Evolutionary conservation across 805 yeast species (phyloP).

Genomic region (Metschnikowia chrysomelidarum): DNA sequence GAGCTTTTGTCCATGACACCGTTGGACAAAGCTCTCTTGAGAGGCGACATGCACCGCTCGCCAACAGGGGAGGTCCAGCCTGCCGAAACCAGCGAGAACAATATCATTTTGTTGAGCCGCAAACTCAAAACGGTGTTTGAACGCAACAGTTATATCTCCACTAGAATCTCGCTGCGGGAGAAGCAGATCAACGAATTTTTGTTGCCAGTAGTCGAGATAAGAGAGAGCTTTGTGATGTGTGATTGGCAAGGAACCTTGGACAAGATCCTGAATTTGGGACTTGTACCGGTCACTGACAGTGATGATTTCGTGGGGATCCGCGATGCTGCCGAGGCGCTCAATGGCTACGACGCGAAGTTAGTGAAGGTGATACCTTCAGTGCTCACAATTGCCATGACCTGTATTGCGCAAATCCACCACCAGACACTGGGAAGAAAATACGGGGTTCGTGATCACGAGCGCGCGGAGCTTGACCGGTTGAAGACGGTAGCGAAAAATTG

Average conservation of each 20-base stretch:
- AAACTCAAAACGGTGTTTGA: conserved; percentile 45
- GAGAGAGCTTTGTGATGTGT: conserved; percentile 53
- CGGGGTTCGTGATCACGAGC: conserved; percentile 45
- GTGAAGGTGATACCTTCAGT: conserved; percentile 78
- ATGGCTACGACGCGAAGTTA: conserved; percentile 63
- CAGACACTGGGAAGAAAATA: conserved; percentile 43
- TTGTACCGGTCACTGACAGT: conserved; percentile 58
- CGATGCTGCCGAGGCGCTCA: conserved; percentile 54
- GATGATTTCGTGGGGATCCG: conserved; percentile 59
- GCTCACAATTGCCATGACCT: conserved; percentile 77
- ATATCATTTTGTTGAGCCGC: conserved; percentile 46
- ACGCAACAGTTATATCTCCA: conserved; percentile 57
- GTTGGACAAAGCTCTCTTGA: conserved; percentile 53
- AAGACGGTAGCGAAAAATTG: conserved; percentile 72
- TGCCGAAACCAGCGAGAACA: conserved; percentile 43
- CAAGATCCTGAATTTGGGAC: conserved; percentile 54
- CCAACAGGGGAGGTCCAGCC: conserved; percentile 30
- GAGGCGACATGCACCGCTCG: conserved; percentile 38
- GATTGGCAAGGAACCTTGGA: conserved; percentile 60
- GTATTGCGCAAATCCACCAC: conserved; percentile 58
- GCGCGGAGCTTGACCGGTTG: conserved; percentile 53
- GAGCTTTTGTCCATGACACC: conserved; percentile 74
- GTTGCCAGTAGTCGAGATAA: conserved; percentile 64
- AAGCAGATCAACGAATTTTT: conserved; percentile 66
- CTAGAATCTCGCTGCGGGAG: conserved; percentile 51